These are phyloP conservation scores for Avena sativa DNA, from an alignment of 176 grass and related monocot genomes.

Conservation along the genomic window DNA sequence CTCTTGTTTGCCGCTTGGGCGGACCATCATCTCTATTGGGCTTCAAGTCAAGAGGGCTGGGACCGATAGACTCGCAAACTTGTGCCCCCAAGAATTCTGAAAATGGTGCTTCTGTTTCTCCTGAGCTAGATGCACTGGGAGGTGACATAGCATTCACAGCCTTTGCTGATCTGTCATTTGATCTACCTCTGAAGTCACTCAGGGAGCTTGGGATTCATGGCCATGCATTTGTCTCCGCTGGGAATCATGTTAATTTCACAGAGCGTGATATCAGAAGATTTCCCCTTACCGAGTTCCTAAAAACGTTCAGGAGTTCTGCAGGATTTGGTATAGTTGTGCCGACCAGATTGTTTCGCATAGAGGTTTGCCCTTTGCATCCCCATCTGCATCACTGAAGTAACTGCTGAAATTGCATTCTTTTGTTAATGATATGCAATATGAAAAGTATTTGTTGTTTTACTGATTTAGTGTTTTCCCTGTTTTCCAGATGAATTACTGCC, in stretches of 20 bases:
- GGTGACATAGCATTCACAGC: constrained; percentile 73
- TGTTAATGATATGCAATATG: neutral
- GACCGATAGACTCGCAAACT: constrained; percentile 45
- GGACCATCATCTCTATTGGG: constrained; percentile 72
- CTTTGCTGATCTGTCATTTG: constrained; percentile 89
- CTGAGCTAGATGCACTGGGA: constrained; percentile 50
- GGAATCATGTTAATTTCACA: constrained; percentile 69
- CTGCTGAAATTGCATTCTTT: constrained; percentile 1
- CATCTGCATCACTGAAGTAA: neutral
- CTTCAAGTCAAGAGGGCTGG: constrained; percentile 78
- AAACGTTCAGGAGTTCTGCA: constrained; percentile 83
- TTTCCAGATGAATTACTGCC: constrained; percentile 88
- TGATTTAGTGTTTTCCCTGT: constrained; percentile 33
- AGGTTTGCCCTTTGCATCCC: constrained; percentile 63
- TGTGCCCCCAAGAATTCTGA: constrained; percentile 44
- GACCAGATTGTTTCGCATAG: constrained; percentile 72
- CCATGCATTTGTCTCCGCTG: constrained; percentile 77
- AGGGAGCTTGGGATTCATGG: constrained; percentile 83
- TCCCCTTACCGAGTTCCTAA: constrained; percentile 52
- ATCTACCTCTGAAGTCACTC: constrained; percentile 76
- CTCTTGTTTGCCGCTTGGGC: constrained; percentile 71
- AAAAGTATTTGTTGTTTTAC: neutral
- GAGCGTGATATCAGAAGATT: constrained; percentile 58
- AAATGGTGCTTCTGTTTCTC: constrained; percentile 39
- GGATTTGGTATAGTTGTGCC: constrained; percentile 82